These are phyloP conservation scores for Harringtonia aguacate DNA, from an alignment of 2,329 filamentous ascomycete genomes.

Conservation along the genomic window DNA sequence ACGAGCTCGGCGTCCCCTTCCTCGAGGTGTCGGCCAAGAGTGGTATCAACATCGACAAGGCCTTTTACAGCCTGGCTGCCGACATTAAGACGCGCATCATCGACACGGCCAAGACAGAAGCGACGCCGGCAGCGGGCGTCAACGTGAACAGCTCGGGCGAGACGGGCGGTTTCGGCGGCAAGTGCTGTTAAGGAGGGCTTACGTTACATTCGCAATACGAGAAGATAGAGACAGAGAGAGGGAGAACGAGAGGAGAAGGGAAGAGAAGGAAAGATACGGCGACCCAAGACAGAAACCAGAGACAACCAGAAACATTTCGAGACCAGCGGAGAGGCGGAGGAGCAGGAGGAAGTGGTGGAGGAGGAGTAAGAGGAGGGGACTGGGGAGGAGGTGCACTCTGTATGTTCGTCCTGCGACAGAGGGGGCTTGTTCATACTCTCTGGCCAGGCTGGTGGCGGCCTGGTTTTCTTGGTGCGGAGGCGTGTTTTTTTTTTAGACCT, in stretches of 20 bases:
- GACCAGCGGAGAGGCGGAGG: too few species aligned
- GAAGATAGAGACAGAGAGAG: not conserved
- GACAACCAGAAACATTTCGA: too few species aligned
- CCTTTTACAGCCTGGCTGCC: conserved; percentile 87
- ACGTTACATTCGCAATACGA: too few species aligned
- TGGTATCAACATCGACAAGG: conserved; percentile 99
- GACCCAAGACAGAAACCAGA: too few species aligned
- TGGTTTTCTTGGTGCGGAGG: too few species aligned
- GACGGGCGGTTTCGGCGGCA: conserved; percentile 45
- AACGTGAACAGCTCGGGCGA: conserved; percentile 53
- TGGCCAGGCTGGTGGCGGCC: too few species aligned
- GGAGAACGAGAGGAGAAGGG: not conserved
- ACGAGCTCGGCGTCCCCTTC: conserved; percentile 95
- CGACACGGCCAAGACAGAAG: conserved; percentile 75
- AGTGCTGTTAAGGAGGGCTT: conserved; percentile 58
- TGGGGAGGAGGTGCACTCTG: too few species aligned
- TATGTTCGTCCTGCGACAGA: too few species aligned
- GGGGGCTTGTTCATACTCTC: too few species aligned
- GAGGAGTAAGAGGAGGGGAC: too few species aligned
- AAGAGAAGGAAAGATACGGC: too few species aligned
- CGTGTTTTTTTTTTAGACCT: not conserved
- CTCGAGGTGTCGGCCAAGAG: conserved; percentile 97
- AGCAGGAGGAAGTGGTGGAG: too few species aligned
- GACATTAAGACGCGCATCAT: conserved; percentile 99
- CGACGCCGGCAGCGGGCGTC: conserved; percentile 46